These are phyloP conservation scores for Flaveria floridana DNA, from an alignment of 140 eudicot species.

Conservation along the genomic window DNA sequence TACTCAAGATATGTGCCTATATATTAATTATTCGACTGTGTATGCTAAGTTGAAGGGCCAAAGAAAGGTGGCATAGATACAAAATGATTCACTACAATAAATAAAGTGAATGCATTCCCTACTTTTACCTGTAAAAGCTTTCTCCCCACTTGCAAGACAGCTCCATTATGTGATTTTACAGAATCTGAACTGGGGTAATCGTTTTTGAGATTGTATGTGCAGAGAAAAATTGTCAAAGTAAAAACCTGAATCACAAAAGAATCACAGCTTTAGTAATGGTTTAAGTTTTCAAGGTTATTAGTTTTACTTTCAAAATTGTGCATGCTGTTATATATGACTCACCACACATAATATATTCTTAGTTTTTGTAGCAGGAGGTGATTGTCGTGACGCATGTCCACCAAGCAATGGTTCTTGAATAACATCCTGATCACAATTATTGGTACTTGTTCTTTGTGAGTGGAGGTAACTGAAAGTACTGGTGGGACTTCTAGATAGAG, in stretches of 20 bases:
- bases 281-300: conserved; percentile 1
- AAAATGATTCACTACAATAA: neutral
- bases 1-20: neutral
- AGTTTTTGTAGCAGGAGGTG: conserved; percentile 45
- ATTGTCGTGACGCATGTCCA: conserved; percentile 35
- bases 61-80: neutral
- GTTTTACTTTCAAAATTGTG: neutral
- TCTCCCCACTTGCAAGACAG: conserved; percentile 61
- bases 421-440: conserved; percentile 30
- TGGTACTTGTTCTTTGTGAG: conserved; percentile 32
- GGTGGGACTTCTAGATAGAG: conserved; percentile 60
- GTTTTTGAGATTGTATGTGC: conserved; percentile 40
- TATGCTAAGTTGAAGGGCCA: neutral
- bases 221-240: conserved; percentile 43
- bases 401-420: conserved; percentile 61
- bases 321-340: conserved; percentile 30
- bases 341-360: conserved; percentile 71
- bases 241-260: conserved; percentile 45
- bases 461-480: conserved; percentile 47
- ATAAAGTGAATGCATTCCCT: neutral
- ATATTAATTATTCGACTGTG: neutral
- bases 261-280: neutral
- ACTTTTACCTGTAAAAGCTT: conserved; percentile 56
- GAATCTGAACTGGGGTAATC: conserved; percentile 22
- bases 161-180: conserved; percentile 34